Evolutionary conservation across 768 basidiomycete genomes (phyloP).

Genomic region (Porpolomopsis calyptriformis): DNA sequence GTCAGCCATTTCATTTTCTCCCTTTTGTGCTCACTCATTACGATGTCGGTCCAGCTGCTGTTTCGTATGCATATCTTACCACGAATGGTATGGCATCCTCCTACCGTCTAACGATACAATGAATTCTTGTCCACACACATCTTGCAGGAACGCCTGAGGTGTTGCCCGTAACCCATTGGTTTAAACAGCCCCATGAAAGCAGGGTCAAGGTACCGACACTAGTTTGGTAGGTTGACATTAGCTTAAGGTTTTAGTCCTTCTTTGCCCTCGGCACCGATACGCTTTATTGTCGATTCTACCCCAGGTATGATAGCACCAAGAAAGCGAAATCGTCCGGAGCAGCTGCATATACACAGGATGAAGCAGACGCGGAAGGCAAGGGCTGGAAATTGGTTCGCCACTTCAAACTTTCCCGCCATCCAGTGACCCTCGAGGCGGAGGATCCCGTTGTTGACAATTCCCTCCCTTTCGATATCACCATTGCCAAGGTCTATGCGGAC

Average conservation of each 20-base stretch:
- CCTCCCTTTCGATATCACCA: background rate
- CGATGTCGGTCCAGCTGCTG: background rate
- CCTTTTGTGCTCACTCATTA: background rate
- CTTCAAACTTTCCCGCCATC: conserved; percentile 1
- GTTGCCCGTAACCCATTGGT: too few species aligned
- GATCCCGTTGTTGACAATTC: background rate
- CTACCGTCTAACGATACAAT: background rate
- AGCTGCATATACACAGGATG: background rate
- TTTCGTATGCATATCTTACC: background rate
- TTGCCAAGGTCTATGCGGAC: conserved; percentile 1
- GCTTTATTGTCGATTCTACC: background rate
- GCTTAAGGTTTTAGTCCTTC: background rate
- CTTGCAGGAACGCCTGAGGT: too few species aligned
- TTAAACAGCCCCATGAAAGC: too few species aligned
- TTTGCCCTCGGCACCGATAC: too few species aligned
- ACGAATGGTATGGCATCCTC: background rate
- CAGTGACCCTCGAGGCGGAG: background rate
- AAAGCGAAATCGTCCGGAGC: background rate
- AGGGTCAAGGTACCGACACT: background rate
- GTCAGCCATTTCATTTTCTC: background rate
- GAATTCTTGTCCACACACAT: background rate
- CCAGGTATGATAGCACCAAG: background rate
- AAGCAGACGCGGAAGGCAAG: background rate
- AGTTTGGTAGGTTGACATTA: background rate
- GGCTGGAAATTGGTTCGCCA: background rate